phyloP scores from a whole-genome alignment of 2,329 filamentous ascomycete genomes.

The Calonectria multiphialidica region DNA sequence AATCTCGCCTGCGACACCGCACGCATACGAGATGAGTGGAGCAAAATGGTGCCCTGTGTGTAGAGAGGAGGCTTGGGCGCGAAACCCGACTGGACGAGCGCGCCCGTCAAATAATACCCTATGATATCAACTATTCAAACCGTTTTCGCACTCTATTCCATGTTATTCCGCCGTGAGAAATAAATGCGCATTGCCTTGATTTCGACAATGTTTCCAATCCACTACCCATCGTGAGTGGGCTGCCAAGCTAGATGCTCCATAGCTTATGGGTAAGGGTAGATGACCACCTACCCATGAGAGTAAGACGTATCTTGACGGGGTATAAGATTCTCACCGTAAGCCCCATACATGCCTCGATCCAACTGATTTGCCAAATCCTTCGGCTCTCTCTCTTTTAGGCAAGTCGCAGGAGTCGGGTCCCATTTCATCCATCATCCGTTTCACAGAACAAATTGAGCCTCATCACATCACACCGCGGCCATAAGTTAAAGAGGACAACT shows the following conservation, averaged over 20 bases:
- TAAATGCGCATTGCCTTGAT: not conserved
- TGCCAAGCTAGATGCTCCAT: not conserved
- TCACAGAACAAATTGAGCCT: not conserved
- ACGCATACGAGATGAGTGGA: not conserved
- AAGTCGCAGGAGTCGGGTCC: not conserved
- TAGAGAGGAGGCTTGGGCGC: not conserved
- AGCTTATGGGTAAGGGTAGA: not conserved
- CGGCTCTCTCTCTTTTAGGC: conserved; percentile 4
- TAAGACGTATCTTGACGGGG: not conserved
- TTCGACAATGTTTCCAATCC: no score
- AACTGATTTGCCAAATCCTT: conserved; percentile 2
- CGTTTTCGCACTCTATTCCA: not conserved
- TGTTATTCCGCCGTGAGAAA: not conserved
- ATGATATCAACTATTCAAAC: not conserved
- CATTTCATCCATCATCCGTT: not conserved
- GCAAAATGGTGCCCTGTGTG: not conserved
- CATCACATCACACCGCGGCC: not conserved
- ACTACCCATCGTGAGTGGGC: not conserved
- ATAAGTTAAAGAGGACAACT: not conserved
- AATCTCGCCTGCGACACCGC: not conserved
- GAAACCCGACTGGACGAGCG: not conserved
- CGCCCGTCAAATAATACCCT: not conserved
- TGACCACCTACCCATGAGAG: not conserved
- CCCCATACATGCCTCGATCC: not conserved
- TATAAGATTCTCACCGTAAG: not conserved